A percentile compares a stretch with the other conserved stretches of the same genome.
Conservation (phyloP, 2,329 filamentous ascomycete species). For the Pseudogymnoascus sp. region DNA sequence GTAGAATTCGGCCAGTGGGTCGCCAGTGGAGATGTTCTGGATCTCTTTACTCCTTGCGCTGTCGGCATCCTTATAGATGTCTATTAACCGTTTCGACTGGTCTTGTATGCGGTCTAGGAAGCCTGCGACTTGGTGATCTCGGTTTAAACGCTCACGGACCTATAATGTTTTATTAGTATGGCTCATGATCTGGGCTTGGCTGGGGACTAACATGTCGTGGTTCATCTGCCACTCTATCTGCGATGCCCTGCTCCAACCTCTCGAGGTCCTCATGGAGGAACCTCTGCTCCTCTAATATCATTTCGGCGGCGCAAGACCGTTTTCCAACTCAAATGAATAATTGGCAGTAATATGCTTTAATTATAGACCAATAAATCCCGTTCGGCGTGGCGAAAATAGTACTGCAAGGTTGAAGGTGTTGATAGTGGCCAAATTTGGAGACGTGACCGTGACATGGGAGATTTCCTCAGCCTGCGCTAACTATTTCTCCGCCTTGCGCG, state of each 20-base stretch:
- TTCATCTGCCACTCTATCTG: conserved; percentile 81
- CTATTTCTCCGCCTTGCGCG: conserved; percentile 11
- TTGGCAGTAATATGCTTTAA: neutral
- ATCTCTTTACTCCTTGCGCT: conserved; percentile 70
- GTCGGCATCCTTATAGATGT: conserved; percentile 76
- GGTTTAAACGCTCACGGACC: conserved; percentile 81
- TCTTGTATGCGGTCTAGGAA: conserved; percentile 82
- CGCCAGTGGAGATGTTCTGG: conserved; percentile 74
- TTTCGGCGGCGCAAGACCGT: conserved; percentile 27
- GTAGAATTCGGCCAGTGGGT: conserved; percentile 88
- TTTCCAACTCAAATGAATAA: neutral
- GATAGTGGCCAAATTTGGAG: conserved; percentile 4
- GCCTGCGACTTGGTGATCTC: conserved; percentile 85
- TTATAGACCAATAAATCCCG: neutral
- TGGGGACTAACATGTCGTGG: conserved; percentile 66
- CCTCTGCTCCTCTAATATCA: conserved; percentile 90
- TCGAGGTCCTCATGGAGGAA: conserved; percentile 95
- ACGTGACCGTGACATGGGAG: conserved; percentile 1
- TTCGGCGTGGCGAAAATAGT: neutral
- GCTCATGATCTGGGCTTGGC: neutral
- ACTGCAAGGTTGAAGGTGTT: neutral
- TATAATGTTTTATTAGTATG: conserved; percentile 31
- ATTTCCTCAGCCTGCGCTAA: conserved; percentile 7
- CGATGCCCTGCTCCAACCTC: conserved; percentile 87
- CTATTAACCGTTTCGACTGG: conserved; percentile 72